Conservation (phyloP, 106 monocot genomes). For the Dioscorea alata region DNA sequence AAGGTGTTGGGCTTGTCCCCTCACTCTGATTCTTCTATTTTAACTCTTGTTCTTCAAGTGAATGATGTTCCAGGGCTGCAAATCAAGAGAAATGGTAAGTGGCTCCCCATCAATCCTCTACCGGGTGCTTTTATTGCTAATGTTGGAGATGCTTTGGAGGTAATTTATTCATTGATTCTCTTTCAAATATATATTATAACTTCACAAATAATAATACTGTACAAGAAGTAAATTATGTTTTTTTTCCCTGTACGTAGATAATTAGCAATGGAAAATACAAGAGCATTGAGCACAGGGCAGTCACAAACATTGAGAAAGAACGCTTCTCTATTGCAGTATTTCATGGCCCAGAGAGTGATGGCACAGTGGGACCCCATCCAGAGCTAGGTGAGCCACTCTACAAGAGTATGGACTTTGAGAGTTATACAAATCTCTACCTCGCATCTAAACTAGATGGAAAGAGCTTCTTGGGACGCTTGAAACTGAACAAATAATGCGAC, state of each 20-base stretch:
- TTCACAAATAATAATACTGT: too few species aligned
- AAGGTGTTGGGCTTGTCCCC: slow-evolving; percentile 3
- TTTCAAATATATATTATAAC: too few species aligned
- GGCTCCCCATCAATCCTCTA: neutral
- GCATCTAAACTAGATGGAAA: slow-evolving; percentile 37
- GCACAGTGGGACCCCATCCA: slow-evolving; percentile 5
- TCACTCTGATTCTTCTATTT: neutral
- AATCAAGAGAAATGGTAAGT: slow-evolving; percentile 3
- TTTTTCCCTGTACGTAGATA: slow-evolving; percentile 13
- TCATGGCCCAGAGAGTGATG: neutral
- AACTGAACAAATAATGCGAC: slow-evolving; percentile 9
- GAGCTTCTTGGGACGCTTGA: slow-evolving; percentile 37
- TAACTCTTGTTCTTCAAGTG: slow-evolving; percentile 1
- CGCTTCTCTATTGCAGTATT: slow-evolving; percentile 12
- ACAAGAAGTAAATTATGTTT: too few species aligned
- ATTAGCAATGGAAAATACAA: slow-evolving; percentile 23
- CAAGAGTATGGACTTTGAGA: slow-evolving; percentile 14
- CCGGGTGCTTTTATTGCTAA: slow-evolving; percentile 6
- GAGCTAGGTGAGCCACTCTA: slow-evolving; percentile 16
- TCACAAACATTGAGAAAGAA: slow-evolving; percentile 16
- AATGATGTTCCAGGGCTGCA: slow-evolving; percentile 3
- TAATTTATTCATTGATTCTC: neutral
- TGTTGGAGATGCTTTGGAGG: slow-evolving; percentile 10
- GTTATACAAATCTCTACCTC: slow-evolving; percentile 21
- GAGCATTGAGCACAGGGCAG: slow-evolving; percentile 24